A percentile compares a stretch with the other conserved stretches of the same genome.
Evolutionary conservation across 1,284 basidiomycete genomes (phyloP).

Genomic region (Pterulicium gracile): DNA sequence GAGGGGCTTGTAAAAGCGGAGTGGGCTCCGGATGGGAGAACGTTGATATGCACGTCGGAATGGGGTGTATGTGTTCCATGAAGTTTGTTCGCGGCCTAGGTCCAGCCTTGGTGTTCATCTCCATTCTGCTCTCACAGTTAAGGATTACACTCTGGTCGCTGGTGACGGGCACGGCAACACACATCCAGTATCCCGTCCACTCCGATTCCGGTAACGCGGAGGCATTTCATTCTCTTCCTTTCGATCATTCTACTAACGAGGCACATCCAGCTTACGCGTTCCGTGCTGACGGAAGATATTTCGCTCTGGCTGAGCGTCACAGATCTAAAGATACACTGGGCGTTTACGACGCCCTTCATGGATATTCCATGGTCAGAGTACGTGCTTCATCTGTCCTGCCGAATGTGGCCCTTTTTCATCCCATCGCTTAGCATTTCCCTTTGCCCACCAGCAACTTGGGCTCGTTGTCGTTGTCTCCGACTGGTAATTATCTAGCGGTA

Average conservation of each 20-base stretch:
- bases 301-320: conserved; percentile 76
- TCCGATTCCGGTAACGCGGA: conserved; percentile 71
- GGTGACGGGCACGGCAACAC: conserved; percentile 52
- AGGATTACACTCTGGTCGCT: conserved; percentile 76
- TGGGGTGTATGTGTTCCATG: conserved; percentile 64
- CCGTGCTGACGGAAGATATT: conserved; percentile 68
- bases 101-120: conserved; percentile 5
- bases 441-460: conserved; percentile 67
- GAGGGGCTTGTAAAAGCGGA: conserved; percentile 77
- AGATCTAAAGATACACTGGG: conserved; percentile 78
- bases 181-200: conserved; percentile 72
- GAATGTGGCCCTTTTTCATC: conserved; percentile 2
- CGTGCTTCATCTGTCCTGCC: conserved; percentile 15
- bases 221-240: conserved; percentile 6
- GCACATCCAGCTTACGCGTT: conserved; percentile 57
- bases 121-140: conserved; percentile 54
- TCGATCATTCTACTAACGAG: conserved; percentile 6
- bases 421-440: conserved; percentile 56
- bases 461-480: conserved; percentile 73
- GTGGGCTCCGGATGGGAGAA: conserved; percentile 77
- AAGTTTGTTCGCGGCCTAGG: conserved; percentile 5
- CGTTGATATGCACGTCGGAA: conserved; percentile 78
- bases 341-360: conserved; percentile 64
- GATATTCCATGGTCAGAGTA: conserved; percentile 68
- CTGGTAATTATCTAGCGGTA: conserved; percentile 68